These are phyloP conservation scores for Thalassiosira mediterranea DNA, from an alignment of 352 stramenopile genomes.

Conservation along the genomic window DNA sequence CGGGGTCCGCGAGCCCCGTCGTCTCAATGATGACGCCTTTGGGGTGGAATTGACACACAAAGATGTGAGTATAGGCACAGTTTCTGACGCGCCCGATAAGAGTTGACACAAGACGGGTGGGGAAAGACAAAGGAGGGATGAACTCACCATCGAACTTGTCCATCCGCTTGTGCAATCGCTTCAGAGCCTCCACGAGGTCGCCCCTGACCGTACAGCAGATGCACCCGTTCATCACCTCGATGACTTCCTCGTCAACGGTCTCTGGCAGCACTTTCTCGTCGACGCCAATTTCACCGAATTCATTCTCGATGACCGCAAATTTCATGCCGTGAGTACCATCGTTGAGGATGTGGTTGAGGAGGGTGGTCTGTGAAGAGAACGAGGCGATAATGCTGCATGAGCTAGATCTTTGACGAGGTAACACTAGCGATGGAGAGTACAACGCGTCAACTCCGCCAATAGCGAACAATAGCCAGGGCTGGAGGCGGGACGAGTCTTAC, in stretches of 20 bases:
- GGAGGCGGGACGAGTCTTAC: no score
- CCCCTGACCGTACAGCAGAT: conserved; percentile 96
- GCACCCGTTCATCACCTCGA: conserved; percentile 98
- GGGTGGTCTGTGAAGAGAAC: no score
- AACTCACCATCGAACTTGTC: conserved; percentile 51
- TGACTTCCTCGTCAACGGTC: conserved; percentile 82
- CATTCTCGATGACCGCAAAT: conserved; percentile 93
- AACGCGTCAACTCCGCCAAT: no score
- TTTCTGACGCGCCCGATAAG: no score
- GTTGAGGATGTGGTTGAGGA: conserved; percentile 92
- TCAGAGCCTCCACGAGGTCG: conserved; percentile 86
- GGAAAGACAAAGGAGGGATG: conserved; percentile 26
- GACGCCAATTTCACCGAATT: conserved; percentile 96
- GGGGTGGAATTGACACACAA: no score
- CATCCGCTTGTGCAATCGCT: conserved; percentile 83
- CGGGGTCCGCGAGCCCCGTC: conserved; percentile 84
- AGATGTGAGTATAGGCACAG: no score
- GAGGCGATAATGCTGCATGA: no score
- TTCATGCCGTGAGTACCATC: conserved; percentile 88
- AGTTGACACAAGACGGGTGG: conserved; percentile 51
- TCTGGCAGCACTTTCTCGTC: conserved; percentile 91
- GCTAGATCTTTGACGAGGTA: no score
- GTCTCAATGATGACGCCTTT: conserved; percentile 93
- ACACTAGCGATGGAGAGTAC: no score
- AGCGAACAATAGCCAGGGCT: no score